These are phyloP conservation scores for Cryoendolithus antarcticus DNA, from an alignment of 2,329 filamentous ascomycete species.

Conservation along the genomic window DNA sequence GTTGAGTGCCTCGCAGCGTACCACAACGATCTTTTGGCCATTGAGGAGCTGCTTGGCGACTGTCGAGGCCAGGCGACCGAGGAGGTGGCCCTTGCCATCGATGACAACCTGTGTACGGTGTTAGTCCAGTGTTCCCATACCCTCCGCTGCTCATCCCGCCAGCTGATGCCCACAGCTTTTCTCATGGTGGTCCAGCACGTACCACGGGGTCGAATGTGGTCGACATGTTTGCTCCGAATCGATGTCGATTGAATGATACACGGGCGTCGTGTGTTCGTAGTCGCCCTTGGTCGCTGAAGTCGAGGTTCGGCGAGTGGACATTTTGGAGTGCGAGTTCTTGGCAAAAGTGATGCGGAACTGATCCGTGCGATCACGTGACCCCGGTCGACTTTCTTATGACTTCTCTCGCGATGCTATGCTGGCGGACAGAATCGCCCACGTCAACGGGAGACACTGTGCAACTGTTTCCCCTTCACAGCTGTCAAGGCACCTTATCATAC, in stretches of 20 bases:
- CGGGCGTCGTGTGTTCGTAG: neutral
- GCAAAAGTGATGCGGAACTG: neutral
- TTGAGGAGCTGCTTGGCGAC: slow-evolving; percentile 98
- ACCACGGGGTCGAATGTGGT: slow-evolving; percentile 49
- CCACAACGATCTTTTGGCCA: slow-evolving; percentile 98
- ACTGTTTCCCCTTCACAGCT: no score
- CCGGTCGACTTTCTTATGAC: no score
- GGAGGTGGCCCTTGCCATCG: slow-evolving; percentile 99
- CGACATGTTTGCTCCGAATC: slow-evolving; percentile 41
- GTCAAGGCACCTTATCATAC: no score
- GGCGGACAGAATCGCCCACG: no score
- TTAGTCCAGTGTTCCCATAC: neutral
- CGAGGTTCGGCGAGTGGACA: neutral
- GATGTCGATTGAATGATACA: neutral
- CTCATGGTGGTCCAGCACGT: slow-evolving; percentile 25
- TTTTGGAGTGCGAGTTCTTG: slow-evolving; percentile 3
- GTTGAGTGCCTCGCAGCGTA: slow-evolving; percentile 98
- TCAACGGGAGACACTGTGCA: no score
- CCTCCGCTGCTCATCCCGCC: slow-evolving; percentile 1
- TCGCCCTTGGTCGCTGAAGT: slow-evolving; percentile 1
- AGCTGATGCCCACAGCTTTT: slow-evolving; percentile 4
- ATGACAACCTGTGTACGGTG: slow-evolving; percentile 67
- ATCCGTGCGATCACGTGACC: no score
- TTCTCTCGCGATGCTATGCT: no score
- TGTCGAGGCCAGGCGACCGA: slow-evolving; percentile 95